phyloP scores from a whole-genome alignment of 495 filamentous ascomycete genomes.

The Xanthoparmelia taractica region DNA sequence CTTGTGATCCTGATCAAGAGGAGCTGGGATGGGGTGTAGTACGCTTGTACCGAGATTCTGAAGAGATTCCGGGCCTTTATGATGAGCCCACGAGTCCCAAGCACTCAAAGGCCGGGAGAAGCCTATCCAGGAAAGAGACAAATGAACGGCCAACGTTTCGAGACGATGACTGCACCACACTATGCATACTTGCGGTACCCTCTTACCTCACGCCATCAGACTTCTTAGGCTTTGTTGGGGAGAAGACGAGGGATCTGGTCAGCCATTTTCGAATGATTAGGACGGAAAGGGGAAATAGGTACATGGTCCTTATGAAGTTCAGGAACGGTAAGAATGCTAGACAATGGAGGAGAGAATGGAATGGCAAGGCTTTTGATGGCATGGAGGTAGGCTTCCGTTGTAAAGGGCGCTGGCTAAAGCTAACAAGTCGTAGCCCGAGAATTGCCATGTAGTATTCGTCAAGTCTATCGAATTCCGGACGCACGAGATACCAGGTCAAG shows the following conservation, averaged over 20 bases:
- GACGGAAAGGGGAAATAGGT: conserved; percentile 79
- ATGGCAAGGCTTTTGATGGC: conserved; percentile 89
- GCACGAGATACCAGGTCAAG: conserved; percentile 29
- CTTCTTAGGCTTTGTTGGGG: conserved; percentile 86
- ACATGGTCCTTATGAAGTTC: conserved; percentile 98
- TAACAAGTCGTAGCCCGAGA: conserved; percentile 63
- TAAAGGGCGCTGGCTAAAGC: neutral
- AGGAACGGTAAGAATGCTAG: conserved; percentile 62
- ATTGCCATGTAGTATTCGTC: conserved; percentile 92
- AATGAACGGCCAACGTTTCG: conserved; percentile 27
- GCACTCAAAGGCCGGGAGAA: conserved; percentile 15
- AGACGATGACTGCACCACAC: conserved; percentile 70
- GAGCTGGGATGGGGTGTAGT: conserved; percentile 90
- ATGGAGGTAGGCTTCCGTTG: conserved; percentile 62
- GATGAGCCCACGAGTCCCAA: conserved; percentile 22
- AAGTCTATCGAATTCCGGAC: conserved; percentile 74
- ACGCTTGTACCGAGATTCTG: conserved; percentile 80
- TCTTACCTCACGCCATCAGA: conserved; percentile 87
- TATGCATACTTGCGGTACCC: conserved; percentile 91
- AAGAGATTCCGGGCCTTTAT: conserved; percentile 57
- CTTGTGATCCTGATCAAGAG: conserved; percentile 64
- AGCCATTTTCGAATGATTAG: conserved; percentile 94
- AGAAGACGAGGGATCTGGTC: conserved; percentile 78
- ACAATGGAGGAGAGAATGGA: conserved; percentile 78
- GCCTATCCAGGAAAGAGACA: conserved; percentile 13